These are phyloP conservation scores for Zygosaccharomyces pseudobailii DNA, from an alignment of 1,139 yeast genomes.

Conservation along the genomic window DNA sequence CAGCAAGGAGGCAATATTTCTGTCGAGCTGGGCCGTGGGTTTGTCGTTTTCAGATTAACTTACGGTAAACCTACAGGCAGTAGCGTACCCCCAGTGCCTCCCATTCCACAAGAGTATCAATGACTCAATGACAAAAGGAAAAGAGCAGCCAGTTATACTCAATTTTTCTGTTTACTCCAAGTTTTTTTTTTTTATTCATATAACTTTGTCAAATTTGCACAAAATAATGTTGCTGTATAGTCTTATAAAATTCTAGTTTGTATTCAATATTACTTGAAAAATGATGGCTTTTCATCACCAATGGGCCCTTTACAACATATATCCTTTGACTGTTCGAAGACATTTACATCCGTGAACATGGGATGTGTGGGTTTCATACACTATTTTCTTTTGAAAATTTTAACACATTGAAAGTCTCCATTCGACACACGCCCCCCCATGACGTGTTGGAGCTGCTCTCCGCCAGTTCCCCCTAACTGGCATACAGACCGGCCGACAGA, in stretches of 20 bases:
- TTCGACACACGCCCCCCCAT: too few relatives aligned
- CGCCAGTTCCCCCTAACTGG: too few relatives aligned
- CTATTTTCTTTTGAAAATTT: too few relatives aligned
- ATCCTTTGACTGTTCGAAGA: neutral
- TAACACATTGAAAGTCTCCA: too few relatives aligned
- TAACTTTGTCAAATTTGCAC: too few relatives aligned
- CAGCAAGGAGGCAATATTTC: slow-evolving; percentile 30
- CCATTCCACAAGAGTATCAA: slow-evolving; percentile 15
- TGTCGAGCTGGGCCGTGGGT: slow-evolving; percentile 30
- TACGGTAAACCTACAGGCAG: slow-evolving; percentile 17
- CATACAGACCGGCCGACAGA: too few relatives aligned
- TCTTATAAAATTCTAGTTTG: neutral
- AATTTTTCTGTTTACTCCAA: neutral
- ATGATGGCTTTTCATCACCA: too few relatives aligned
- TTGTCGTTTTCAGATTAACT: slow-evolving; percentile 26
- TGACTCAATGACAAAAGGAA: neutral
- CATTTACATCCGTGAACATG: neutral
- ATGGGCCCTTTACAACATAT: neutral
- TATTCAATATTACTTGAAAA: neutral
- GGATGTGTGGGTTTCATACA: neutral
- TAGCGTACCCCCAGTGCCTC: slow-evolving; percentile 20
- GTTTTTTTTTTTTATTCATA: neutral
- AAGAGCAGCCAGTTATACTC: neutral
- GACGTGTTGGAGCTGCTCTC: too few relatives aligned
- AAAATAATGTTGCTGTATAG: neutral